phyloP scores from a whole-genome alignment of 129 eudicot genomes.

The Pseudognaphalium luteoalbum region DNA sequence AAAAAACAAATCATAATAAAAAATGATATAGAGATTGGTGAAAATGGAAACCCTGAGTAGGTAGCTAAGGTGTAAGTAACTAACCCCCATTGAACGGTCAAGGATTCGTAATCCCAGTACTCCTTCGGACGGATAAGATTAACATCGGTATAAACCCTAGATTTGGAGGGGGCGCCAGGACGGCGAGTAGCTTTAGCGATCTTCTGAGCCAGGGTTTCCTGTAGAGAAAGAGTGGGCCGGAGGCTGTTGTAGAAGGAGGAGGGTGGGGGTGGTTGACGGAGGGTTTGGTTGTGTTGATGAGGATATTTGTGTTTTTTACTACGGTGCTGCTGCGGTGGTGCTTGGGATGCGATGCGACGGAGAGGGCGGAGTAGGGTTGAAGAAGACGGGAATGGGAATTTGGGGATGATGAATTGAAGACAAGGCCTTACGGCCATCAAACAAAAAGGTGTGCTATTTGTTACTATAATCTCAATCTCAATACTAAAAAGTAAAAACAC shows the following conservation, averaged over 20 bases:
- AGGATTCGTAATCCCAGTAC: conserved; percentile 95
- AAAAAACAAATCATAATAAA: no score
- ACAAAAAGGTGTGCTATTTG: conserved; percentile 21
- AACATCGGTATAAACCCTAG: conserved; percentile 80
- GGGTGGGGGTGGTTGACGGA: conserved; percentile 21
- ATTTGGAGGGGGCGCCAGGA: conserved; percentile 89
- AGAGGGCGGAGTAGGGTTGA: conserved; percentile 26
- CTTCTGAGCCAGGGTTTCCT: conserved; percentile 90
- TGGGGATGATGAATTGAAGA: conserved; percentile 43
- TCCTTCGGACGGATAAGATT: conserved; percentile 89
- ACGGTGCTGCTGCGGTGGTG: conserved; percentile 28
- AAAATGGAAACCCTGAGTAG: conserved; percentile 62
- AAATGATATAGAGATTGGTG: neutral
- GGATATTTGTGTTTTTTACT: conserved; percentile 26
- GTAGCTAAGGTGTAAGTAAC: conserved; percentile 25
- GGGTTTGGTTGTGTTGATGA: conserved; percentile 17
- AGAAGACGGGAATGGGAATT: conserved; percentile 18
- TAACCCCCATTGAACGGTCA: conserved; percentile 97
- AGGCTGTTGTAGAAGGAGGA: conserved; percentile 28
- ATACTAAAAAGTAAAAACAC: neutral
- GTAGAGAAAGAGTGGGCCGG: conserved; percentile 35
- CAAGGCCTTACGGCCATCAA: conserved; percentile 96
- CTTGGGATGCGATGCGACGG: conserved; percentile 43
- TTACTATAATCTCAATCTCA: conserved; percentile 28
- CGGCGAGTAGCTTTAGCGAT: conserved; percentile 91